Evolutionary conservation across 805 yeast species (phyloP).

Genomic region (Saturnispora hagleri): DNA sequence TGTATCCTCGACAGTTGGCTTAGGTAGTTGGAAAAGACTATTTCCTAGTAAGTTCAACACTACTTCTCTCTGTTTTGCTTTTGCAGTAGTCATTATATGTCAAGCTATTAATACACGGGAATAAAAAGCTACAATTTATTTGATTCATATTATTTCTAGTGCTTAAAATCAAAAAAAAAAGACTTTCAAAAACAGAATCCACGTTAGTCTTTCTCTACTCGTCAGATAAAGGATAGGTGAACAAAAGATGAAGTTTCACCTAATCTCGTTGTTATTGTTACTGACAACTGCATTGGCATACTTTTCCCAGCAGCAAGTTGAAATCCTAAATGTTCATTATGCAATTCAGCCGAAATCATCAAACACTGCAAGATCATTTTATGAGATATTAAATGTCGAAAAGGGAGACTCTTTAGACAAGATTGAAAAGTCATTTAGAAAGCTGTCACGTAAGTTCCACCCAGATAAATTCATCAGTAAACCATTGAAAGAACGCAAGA

Average conservation of each 20-base stretch:
- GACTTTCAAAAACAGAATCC: no score
- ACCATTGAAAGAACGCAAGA: constrained; percentile 35
- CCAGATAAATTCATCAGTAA: constrained; percentile 66
- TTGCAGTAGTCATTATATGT: neutral
- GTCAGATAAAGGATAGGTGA: neutral
- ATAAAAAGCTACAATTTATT: no score
- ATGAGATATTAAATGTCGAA: constrained; percentile 14
- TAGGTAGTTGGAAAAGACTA: neutral
- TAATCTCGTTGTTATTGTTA: constrained; percentile 1
- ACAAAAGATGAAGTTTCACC: neutral
- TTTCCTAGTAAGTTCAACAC: constrained; percentile 6
- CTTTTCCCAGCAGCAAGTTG: constrained; percentile 11
- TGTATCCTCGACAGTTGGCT: constrained; percentile 14
- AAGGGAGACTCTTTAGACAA: constrained; percentile 40
- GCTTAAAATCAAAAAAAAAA: neutral
- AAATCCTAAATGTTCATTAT: constrained; percentile 12
- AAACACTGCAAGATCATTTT: constrained; percentile 9
- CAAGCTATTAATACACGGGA: neutral
- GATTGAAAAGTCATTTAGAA: constrained; percentile 59
- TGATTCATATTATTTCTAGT: no score
- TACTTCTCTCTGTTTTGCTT: constrained; percentile 4
- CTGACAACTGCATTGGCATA: constrained; percentile 8
- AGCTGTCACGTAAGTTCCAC: constrained; percentile 61
- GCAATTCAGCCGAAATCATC: constrained; percentile 11
- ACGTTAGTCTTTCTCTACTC: neutral